These are phyloP conservation scores for Uromyces viciae-fabae DNA, from an alignment of 1,284 basidiomycete species.

Conservation along the genomic window DNA sequence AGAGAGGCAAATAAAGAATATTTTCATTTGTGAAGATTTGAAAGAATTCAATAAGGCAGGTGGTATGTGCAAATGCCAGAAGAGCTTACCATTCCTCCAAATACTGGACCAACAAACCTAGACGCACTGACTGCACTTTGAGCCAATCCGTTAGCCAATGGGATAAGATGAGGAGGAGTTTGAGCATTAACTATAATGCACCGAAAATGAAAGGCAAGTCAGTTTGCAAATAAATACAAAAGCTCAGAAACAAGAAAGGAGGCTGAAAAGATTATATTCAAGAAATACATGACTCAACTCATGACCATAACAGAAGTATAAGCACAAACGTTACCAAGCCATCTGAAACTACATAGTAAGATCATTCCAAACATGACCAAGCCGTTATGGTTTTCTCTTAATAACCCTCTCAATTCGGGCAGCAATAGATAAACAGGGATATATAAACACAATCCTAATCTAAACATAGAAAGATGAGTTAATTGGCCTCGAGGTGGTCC, in stretches of 20 bases:
- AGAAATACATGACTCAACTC: slow-evolving; percentile 27
- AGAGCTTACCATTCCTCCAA: slow-evolving; percentile 50
- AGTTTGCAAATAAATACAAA: not conserved
- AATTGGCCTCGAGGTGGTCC: slow-evolving; percentile 50
- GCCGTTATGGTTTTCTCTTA: slow-evolving; percentile 58
- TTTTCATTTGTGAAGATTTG: too few species aligned
- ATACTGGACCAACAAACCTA: slow-evolving; percentile 54
- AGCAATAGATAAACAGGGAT: slow-evolving; percentile 51
- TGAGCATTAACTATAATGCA: slow-evolving; percentile 55
- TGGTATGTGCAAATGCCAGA: not conserved
- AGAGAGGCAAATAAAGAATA: not conserved
- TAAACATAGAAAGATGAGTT: slow-evolving; percentile 53
- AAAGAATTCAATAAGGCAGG: slow-evolving; percentile 22
- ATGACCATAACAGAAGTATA: slow-evolving; percentile 53
- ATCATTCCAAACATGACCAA: slow-evolving; percentile 58
- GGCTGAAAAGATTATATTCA: not conserved
- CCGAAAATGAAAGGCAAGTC: not conserved
- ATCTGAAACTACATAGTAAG: slow-evolving; percentile 54
- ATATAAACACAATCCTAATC: slow-evolving; percentile 50
- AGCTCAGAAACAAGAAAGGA: not conserved
- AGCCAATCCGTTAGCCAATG: slow-evolving; percentile 57
- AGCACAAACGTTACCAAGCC: slow-evolving; percentile 55
- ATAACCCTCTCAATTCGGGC: slow-evolving; percentile 58
- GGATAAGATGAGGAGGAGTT: slow-evolving; percentile 56
- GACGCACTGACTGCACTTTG: slow-evolving; percentile 56